Evolutionary conservation across 2,329 filamentous ascomycete species (phyloP).

Genomic region (Diaporthe citriasiana): DNA sequence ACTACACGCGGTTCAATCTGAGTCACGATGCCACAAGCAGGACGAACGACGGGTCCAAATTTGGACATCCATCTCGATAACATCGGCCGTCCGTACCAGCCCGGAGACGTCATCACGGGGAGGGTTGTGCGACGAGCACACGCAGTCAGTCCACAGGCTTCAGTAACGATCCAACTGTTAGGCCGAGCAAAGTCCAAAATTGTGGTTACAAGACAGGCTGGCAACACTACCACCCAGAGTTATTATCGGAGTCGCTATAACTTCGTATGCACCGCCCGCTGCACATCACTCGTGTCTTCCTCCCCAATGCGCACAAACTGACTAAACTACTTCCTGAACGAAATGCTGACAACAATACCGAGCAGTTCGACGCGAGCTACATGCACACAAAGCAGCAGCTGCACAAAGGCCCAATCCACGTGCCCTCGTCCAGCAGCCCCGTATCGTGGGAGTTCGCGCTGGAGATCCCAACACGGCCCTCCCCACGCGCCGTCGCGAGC

Average conservation of each 20-base stretch:
- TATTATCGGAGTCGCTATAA: constrained; percentile 47
- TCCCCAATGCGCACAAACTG: not conserved
- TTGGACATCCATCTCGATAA: constrained; percentile 37
- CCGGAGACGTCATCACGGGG: constrained; percentile 49
- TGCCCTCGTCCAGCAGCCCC: constrained; percentile 37
- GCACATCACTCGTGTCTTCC: not conserved
- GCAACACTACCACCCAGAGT: not conserved
- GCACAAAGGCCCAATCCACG: constrained; percentile 48
- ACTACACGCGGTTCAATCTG: not conserved
- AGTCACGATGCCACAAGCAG: constrained; percentile 28
- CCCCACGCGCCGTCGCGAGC: constrained; percentile 21
- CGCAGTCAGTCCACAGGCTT: constrained; percentile 45
- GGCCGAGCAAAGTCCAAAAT: constrained; percentile 50
- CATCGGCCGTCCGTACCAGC: constrained; percentile 31
- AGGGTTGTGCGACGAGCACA: constrained; percentile 44
- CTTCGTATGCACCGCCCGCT: constrained; percentile 37
- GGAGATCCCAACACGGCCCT: constrained; percentile 45
- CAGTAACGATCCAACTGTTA: constrained; percentile 45
- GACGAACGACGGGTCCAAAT: not conserved
- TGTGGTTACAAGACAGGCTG: constrained; percentile 27
- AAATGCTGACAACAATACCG: not conserved
- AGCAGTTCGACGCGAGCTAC: constrained; percentile 6
- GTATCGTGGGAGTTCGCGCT: constrained; percentile 50
- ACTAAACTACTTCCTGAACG: not conserved
- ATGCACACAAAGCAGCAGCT: constrained; percentile 23